Evolutionary conservation across 176 grass and related monocot genomes (phyloP), one percentile per base, ranked within the genome.

Genomic region (Saccharum officinarum): DNA sequence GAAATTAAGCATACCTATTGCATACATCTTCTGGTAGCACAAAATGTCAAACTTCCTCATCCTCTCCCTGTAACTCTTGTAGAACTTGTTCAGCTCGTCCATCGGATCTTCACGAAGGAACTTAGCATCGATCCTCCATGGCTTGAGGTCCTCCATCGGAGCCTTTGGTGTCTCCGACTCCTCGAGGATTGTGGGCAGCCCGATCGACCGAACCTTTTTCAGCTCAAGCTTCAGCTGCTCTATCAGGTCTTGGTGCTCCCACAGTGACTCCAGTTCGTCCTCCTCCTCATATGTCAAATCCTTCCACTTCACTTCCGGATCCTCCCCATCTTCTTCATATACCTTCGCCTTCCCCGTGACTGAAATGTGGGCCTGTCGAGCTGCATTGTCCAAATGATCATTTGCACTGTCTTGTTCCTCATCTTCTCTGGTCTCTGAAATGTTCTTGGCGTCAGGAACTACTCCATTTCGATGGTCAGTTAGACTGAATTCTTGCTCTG

Each of bases 41-140:
- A 94, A 50, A 66, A 99, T 99, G 69, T 99, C 97, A 59, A 99
- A 85, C 82, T 99, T 99, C 79, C 94, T 91, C 94, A 99, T 96
- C 84, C 94, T 99, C 84, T 96, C 94, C 82, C 92, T 92, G 52
- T 99, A 99, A 79, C 92, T 89, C 76, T 92, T 99, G 78, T 92
- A 96, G 81, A 99, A 99, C 88, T 99, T 96, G 60, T 92, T 91
- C 79, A 99, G 83, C 86, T 99, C 94, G 22, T 99, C 97, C 90
- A 96, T 94, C 0, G 97, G 93, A 36, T 94, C 94, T 40, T 99
- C 94, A 0, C 82, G 97, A 12, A 94, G 75, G 81, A 99, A 96
- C 71, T 96, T 96, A 22, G 91, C 84, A 5, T 96, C 92, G 1
- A 92, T 92, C 90, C 86, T 91, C 93, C 93, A 99, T 26, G 97